Evolutionary conservation across 495 filamentous ascomycete species (phyloP).

Genomic region (Xylaria longipes): DNA sequence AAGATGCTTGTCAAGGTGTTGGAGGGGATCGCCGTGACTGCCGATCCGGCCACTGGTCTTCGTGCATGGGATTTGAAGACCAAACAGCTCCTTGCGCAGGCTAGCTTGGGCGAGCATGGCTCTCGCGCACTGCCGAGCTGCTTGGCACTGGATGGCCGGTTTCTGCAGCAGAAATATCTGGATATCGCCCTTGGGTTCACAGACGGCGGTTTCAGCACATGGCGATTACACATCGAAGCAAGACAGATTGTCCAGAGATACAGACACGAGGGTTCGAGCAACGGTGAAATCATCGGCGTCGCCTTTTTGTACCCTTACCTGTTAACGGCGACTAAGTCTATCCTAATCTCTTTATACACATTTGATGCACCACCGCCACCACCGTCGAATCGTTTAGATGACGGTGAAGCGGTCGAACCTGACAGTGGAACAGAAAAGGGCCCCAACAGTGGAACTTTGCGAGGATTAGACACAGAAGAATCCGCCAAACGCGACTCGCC

Average conservation of each 20-base stretch:
- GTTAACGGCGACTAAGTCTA: conserved; percentile 74
- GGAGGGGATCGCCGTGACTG: conserved; percentile 78
- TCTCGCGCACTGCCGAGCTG: conserved; percentile 62
- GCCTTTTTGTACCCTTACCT: conserved; percentile 78
- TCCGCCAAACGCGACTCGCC: not conserved
- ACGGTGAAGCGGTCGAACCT: not conserved
- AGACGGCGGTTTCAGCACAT: conserved; percentile 76
- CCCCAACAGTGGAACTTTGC: conserved; percentile 21
- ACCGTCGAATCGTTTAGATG: not conserved
- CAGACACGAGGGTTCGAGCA: conserved; percentile 60
- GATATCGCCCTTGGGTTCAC: conserved; percentile 75
- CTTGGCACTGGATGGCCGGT: conserved; percentile 65
- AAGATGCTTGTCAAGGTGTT: conserved; percentile 71
- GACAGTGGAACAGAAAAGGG: not conserved
- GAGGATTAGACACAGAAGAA: conserved; percentile 18
- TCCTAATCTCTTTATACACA: conserved; percentile 76
- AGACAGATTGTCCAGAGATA: conserved; percentile 56
- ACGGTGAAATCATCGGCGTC: conserved; percentile 75
- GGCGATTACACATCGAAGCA: conserved; percentile 58
- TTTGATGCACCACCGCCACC: conserved; percentile 48
- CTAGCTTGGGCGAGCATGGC: conserved; percentile 37
- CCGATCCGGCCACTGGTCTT: conserved; percentile 71
- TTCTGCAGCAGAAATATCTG: conserved; percentile 44
- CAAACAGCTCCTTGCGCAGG: conserved; percentile 60
- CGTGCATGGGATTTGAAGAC: conserved; percentile 78